Evolutionary conservation across 2,329 filamentous ascomycete genomes (phyloP), one percentile per base, ranked within the genome.

Genomic region (Aphanocladium album): DNA sequence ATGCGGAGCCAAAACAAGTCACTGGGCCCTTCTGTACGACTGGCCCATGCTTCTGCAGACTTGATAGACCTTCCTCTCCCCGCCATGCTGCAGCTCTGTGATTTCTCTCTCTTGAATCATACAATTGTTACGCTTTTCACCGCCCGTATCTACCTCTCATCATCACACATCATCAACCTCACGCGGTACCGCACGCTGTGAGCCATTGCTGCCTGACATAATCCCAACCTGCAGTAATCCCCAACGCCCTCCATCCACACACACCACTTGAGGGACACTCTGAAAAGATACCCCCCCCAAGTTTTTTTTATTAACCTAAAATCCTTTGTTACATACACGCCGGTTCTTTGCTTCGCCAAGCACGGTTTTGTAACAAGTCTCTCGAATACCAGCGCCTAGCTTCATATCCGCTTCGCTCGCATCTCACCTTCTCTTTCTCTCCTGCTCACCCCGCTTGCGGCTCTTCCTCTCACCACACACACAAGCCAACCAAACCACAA

Each of bases 1-100:
- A 46, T 59, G 57, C 57, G 57, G 57, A 59, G 57, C 57, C 57
- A 59, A 59, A 59, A 52, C 49, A 59, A 59, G 27, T 27, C 30
- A 39, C 39, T 39, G 33, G 49, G 12, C n/a, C 35, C n/a, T 23
- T 35, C 35, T 58, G 47, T 39, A 30, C 50, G 17, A 35, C 59
- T 47, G 58, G 49, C 57, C 57, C 50, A 60, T 60, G 57, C 57
- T 60, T 21, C 56, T 49, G 21, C 56, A 45, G 57, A 50, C 33
- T 55, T 60, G 59, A 50, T 55, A 55, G 59, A 60, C 59, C 59
- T 60, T 41, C 17, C 6, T 45, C 33, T 43, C 59, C 51, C 59
- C 59, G 59, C 59, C 43, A n/a, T 17, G 6, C 45, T 51, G 59
- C 57, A 60, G 57, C 25, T 47, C 27, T 43, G 9, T 56, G 25